Evolutionary conservation across 2,329 filamentous ascomycete genomes (phyloP), one percentile per base, ranked within the genome.

Genomic region (Pseudonectria buxi): DNA sequence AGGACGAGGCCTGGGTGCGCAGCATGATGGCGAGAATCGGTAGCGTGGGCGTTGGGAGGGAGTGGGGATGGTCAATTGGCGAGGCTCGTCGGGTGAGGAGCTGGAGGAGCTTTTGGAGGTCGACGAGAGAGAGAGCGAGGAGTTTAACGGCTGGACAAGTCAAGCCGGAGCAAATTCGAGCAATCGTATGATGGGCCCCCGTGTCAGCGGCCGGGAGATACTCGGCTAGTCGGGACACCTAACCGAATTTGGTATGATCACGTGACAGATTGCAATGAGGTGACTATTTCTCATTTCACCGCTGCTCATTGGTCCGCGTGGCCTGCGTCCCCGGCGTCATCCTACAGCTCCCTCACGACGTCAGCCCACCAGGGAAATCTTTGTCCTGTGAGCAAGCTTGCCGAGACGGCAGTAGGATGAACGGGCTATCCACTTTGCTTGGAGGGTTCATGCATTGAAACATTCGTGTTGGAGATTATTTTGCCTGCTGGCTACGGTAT

Each of bases 1-100:
- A 59, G 50, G 67, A 67, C 49, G 71, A 65, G 51, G 69, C 65
- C 49, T 66, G 62, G 54, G 70, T 68, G 63, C 73, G 72, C 63
- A 76, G 65, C 73, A 76, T 76, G 49, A 55, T 67, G 55, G 42
- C 39, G 43, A 43, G 32, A 34, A 18, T 30, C 27, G n/a, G 28
- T 40, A 28, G 14, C 29, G 36, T 36, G 43, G 39, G 44, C 39
- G 26, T n/a, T n/a, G n/a, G 39, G 33, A 44, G 40, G 35, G 39
- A 40, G 36, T 39, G 37, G 43, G 35, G 24, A 27, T 39, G 36
- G 52, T 55, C 57, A 61, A 64, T 64, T 63, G 61, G 43, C 43
- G 48, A 54, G 46, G 43, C 46, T 49, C 42, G 47, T 41, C 45
- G 38, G 41, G 32, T 38, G 36, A 34, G 40, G 35, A 36, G 34